Base-by-base conservation (phyloP, 129 eudicot genomes). In the Silybum marianum region DNA sequence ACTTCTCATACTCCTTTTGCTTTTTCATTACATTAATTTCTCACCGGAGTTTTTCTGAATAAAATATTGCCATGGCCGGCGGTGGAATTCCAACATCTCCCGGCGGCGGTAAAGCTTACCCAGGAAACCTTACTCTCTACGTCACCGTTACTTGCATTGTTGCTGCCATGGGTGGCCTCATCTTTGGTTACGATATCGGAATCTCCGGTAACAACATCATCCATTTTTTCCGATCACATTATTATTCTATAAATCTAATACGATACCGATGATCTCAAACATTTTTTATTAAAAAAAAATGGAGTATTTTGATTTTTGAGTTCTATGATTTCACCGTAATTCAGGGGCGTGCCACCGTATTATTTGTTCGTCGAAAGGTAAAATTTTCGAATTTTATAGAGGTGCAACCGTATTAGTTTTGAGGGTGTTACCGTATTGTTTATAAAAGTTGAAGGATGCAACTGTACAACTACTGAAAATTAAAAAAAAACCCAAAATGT, bases 131-230 rank as follows among this genome's bases (percentile, higher is more conserved):
- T 2, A 93, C 98, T 34, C 83, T 60, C 2, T 89, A 87, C 73
- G 98, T 93, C 74, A 38, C 82, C 6, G n/a, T 86, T 9, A 89
- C 96, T 19, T 93, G 97, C 86, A 82, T 93, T 74, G 87, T 93
- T 13, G 97, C 97, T 0, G 95, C 93, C 89, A 93, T 90, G 95
- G 97, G 97, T 63, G 97, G 97, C 28, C 89, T 93, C 73, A 93
- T 93, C 51, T 90, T 93, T 76, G 97, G 97, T 75, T 93, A 93
- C 80, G 97, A 93, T 66, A 90, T 93, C 44, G 97, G 97, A 58
- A 93, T 93, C 48, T 93, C 97, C n/a, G 97, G 97, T 92, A 80
- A 60, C 58, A 32, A 32, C 0, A 32, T 32, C 36, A 32, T 32
- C 36, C 36, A 32, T 32, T 32, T 30, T 30, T 4, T 48, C 60